A percentile compares a stretch with the other conserved stretches of the same genome.
Conservation (phyloP, 1,284 basidiomycete genomes). For the Wallemia mellicola region DNA sequence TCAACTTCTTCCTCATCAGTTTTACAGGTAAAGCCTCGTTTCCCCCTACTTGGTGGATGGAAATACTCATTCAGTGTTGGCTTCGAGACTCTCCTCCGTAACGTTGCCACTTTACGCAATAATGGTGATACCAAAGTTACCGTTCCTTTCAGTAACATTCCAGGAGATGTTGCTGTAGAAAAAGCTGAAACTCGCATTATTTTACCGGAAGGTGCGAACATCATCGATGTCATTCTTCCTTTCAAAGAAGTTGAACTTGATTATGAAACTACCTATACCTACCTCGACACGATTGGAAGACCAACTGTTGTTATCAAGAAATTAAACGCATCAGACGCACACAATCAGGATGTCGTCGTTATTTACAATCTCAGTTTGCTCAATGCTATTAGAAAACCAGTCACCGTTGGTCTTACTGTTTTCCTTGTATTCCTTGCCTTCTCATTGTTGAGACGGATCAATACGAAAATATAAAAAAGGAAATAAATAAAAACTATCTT, state of each 20-base stretch:
- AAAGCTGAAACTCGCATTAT: conserved; percentile 50
- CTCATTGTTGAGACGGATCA: not conserved
- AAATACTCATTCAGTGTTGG: conserved; percentile 86
- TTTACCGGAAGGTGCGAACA: conserved; percentile 69
- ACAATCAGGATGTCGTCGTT: conserved; percentile 21
- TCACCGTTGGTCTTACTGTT: not conserved
- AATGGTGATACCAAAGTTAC: conserved; percentile 37
- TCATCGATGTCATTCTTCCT: conserved; percentile 42
- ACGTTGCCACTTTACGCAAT: conserved; percentile 30
- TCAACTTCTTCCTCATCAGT: conserved; percentile 18
- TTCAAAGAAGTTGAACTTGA: conserved; percentile 37
- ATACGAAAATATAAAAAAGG: not conserved
- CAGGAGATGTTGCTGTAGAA: conserved; percentile 52
- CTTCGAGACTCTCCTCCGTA: conserved; percentile 56
- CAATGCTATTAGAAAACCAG: not conserved
- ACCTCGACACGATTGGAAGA: conserved; percentile 77
- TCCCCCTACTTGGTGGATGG: conserved; percentile 87
- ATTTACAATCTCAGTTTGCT: not conserved
- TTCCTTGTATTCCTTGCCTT: not conserved
- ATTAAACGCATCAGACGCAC: conserved; percentile 41
- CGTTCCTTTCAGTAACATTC: conserved; percentile 56
- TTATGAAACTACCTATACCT: conserved; percentile 41
- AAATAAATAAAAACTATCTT: not conserved
- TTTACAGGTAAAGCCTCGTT: conserved; percentile 61
- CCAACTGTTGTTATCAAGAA: conserved; percentile 46